These are phyloP conservation scores for Pestalotiopsis sp. DNA, from an alignment of 2,329 filamentous ascomycete species.

Conservation along the genomic window DNA sequence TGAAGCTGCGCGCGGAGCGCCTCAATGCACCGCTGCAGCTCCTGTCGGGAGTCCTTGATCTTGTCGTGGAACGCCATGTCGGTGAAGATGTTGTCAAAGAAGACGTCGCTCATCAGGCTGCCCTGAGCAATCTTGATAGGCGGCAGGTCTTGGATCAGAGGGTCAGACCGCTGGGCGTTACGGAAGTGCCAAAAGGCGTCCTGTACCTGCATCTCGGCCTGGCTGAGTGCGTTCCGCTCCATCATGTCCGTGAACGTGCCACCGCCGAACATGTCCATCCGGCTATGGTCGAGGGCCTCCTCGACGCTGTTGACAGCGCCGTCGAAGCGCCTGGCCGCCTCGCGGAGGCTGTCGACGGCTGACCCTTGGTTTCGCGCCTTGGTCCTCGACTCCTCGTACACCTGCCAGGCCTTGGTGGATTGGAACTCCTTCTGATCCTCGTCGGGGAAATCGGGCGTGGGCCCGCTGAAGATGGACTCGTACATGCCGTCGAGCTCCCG, in stretches of 20 bases:
- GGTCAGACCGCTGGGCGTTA: conserved; percentile 44
- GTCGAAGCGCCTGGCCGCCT: conserved; percentile 40
- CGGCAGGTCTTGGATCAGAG: conserved; percentile 40
- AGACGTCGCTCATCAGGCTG: conserved; percentile 50
- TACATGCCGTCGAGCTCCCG: conserved; percentile 54
- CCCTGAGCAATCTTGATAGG: conserved; percentile 47
- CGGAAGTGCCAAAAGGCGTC: conserved; percentile 42
- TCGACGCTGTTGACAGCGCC: conserved; percentile 41
- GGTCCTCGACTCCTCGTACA: conserved; percentile 40
- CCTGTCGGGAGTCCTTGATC: conserved; percentile 46
- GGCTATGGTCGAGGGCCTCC: conserved; percentile 43
- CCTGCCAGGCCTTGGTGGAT: conserved; percentile 34
- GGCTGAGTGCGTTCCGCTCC: conserved; percentile 53
- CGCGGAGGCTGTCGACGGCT: conserved; percentile 41
- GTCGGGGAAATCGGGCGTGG: conserved; percentile 54
- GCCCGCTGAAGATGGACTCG: conserved; percentile 54
- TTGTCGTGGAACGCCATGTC: conserved; percentile 56
- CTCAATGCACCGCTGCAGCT: conserved; percentile 37
- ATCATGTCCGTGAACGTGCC: conserved; percentile 53
- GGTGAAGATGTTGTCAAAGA: conserved; percentile 59
- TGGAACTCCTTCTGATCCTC: conserved; percentile 51
- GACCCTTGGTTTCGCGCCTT: conserved; percentile 43
- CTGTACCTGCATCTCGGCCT: conserved; percentile 45
- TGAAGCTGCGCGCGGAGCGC: conserved; percentile 34
- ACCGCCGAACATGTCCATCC: conserved; percentile 53